Evolutionary conservation across 805 yeast species (phyloP).

Genomic region (Kodamaea kakaduensis): DNA sequence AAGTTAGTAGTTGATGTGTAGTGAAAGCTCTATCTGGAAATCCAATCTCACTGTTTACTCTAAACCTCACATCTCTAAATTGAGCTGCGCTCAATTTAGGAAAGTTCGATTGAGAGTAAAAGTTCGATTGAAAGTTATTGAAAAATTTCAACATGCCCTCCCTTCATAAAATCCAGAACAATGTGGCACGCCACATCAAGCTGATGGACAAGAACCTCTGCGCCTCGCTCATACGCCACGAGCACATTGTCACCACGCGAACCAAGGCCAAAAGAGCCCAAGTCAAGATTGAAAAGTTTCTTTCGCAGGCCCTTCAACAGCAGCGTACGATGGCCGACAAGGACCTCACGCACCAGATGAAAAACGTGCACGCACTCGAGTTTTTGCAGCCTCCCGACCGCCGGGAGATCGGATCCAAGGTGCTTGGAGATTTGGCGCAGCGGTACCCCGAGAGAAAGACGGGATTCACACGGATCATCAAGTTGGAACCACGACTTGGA

Average conservation of each 20-base stretch:
- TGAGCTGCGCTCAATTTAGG: too few relatives aligned
- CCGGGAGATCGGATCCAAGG: constrained; percentile 42
- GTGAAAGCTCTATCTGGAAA: too few relatives aligned
- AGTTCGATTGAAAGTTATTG: constrained; percentile 2
- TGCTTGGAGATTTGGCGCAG: constrained; percentile 59
- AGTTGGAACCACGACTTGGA: constrained; percentile 79
- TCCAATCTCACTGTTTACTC: too few relatives aligned
- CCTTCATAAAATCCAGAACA: constrained; percentile 38
- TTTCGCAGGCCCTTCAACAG: constrained; percentile 28
- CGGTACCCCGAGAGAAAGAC: constrained; percentile 63
- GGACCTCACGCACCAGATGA: constrained; percentile 12
- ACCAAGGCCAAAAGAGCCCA: constrained; percentile 45
- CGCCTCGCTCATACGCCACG: constrained; percentile 43
- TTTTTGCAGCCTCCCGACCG: constrained; percentile 27
- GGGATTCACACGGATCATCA: constrained; percentile 83
- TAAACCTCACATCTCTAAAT: too few relatives aligned
- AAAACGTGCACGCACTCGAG: constrained; percentile 17
- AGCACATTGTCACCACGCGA: constrained; percentile 39
- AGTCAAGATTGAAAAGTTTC: constrained; percentile 35
- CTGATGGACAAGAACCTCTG: constrained; percentile 43
- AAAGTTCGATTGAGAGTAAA: too few relatives aligned
- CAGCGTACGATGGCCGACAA: constrained; percentile 18
- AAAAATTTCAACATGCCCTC: constrained; percentile 30
- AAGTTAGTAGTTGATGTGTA: too few relatives aligned
- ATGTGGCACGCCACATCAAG: constrained; percentile 40